Evolutionary conservation across 2,329 filamentous ascomycete genomes (phyloP).

Genomic region (Juglanconis oblonga): DNA sequence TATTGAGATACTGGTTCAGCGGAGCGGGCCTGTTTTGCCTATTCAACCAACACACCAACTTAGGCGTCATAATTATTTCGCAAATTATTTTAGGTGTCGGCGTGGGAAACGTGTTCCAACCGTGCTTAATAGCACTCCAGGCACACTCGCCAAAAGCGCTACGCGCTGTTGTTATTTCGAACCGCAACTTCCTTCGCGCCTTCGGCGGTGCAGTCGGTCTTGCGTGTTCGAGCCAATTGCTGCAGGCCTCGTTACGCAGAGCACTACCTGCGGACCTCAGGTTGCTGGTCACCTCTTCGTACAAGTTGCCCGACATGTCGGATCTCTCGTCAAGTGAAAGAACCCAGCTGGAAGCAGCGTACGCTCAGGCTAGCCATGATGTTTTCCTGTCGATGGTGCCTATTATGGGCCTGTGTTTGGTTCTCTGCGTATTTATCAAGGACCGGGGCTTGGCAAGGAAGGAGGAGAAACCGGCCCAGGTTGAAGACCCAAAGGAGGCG

Average conservation of each 20-base stretch:
- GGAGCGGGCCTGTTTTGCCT: slow-evolving; percentile 31
- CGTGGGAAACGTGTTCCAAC: slow-evolving; percentile 34
- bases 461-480: not conserved
- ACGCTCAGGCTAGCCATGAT: not conserved
- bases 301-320: not conserved
- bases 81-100: slow-evolving; percentile 33
- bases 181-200: slow-evolving; percentile 37
- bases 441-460: not conserved
- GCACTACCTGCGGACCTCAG: not conserved
- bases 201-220: slow-evolving; percentile 36
- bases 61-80: slow-evolving; percentile 28
- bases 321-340: not conserved
- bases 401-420: not conserved
- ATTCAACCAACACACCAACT: slow-evolving; percentile 23
- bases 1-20: slow-evolving; percentile 22
- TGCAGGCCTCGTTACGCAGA: slow-evolving; percentile 1
- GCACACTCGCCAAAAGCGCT: slow-evolving; percentile 34
- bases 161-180: slow-evolving; percentile 35
- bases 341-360: not conserved
- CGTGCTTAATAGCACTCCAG: slow-evolving; percentile 34
- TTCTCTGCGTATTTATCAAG: slow-evolving; percentile 1
- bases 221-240: slow-evolving; percentile 5
- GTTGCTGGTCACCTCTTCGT: not conserved
- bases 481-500: not conserved
- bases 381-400: slow-evolving; percentile 5